Evolutionary conservation across 176 grass and related monocot genomes (phyloP).

Genomic region (Pontederia paniculata): DNA sequence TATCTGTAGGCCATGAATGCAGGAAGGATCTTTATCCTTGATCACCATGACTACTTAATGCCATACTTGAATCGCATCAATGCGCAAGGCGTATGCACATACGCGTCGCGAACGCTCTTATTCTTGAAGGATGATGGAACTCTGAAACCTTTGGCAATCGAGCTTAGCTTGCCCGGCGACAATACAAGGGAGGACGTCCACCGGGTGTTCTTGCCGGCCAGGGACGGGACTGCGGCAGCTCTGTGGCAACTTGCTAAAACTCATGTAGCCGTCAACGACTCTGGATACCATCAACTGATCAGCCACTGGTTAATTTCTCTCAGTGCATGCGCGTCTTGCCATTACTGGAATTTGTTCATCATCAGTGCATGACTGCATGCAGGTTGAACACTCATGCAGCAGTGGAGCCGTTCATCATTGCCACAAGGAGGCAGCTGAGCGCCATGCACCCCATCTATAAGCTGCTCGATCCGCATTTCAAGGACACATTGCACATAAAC

Average conservation of each 20-base stretch:
- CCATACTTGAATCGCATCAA: slow-evolving; percentile 67
- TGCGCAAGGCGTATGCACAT: slow-evolving; percentile 46
- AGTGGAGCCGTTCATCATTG: slow-evolving; percentile 90
- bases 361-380: background rate
- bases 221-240: slow-evolving; percentile 15
- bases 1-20: slow-evolving; percentile 36
- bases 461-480: slow-evolving; percentile 84
- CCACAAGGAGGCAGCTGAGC: slow-evolving; percentile 71
- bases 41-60: slow-evolving; percentile 96
- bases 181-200: slow-evolving; percentile 16
- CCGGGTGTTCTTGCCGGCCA: slow-evolving; percentile 52
- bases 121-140: slow-evolving; percentile 52
- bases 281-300: slow-evolving; percentile 91
- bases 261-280: slow-evolving; percentile 79
- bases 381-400: slow-evolving; percentile 81
- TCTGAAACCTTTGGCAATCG: slow-evolving; percentile 53
- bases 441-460: slow-evolving; percentile 86
- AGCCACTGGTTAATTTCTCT: slow-evolving; percentile 62
- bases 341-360: background rate
- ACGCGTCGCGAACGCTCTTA: slow-evolving; percentile 83
- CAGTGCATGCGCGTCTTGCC: background rate
- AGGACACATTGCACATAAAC: slow-evolving; percentile 92
- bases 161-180: slow-evolving; percentile 46
- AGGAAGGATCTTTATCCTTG: slow-evolving; percentile 52
- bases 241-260: slow-evolving; percentile 82